These are phyloP conservation scores for Monosporascus sp. DNA, from an alignment of 2,329 filamentous ascomycete species.

Conservation along the genomic window DNA sequence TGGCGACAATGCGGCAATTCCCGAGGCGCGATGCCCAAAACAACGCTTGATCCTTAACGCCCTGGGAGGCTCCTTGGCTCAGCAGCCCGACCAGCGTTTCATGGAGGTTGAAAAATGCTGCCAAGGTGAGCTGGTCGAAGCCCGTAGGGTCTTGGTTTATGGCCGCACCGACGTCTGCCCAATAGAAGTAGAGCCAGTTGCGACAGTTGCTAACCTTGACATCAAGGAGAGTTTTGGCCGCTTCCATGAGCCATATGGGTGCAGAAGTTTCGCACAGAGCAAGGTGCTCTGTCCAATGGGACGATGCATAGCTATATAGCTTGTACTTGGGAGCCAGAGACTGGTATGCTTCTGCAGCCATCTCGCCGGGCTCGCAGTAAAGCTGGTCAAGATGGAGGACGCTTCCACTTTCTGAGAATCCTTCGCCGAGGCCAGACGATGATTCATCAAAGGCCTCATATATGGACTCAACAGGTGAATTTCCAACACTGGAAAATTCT, in stretches of 20 bases:
- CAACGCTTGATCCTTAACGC: constrained; percentile 14
- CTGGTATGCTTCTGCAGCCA: constrained; percentile 18
- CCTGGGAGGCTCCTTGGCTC: constrained; percentile 4
- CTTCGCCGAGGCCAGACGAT: background rate
- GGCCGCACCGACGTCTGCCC: constrained; percentile 16
- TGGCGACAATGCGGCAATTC: constrained; percentile 14
- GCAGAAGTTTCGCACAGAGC: constrained; percentile 14
- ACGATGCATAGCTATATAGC: constrained; percentile 32
- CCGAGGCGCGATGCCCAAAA: constrained; percentile 28
- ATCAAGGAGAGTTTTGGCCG: constrained; percentile 14
- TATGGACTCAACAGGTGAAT: background rate
- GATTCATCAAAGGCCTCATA: background rate
- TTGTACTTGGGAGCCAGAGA: constrained; percentile 18
- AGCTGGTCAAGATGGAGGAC: constrained; percentile 15
- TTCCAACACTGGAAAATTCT: constrained; percentile 19
- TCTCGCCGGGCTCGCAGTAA: constrained; percentile 19
- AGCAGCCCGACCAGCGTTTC: constrained; percentile 15
- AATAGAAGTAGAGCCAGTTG: constrained; percentile 31
- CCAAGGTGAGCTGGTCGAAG: constrained; percentile 22
- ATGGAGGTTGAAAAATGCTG: constrained; percentile 28
- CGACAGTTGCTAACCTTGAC: constrained; percentile 9
- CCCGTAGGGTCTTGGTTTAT: constrained; percentile 13
- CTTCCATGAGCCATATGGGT: constrained; percentile 10
- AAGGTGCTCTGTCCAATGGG: constrained; percentile 32
- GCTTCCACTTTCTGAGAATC: background rate